A percentile compares a stretch with the other conserved stretches of the same genome.
Evolutionary conservation across 805 yeast species (phyloP).

Genomic region (Candida verbasci): DNA sequence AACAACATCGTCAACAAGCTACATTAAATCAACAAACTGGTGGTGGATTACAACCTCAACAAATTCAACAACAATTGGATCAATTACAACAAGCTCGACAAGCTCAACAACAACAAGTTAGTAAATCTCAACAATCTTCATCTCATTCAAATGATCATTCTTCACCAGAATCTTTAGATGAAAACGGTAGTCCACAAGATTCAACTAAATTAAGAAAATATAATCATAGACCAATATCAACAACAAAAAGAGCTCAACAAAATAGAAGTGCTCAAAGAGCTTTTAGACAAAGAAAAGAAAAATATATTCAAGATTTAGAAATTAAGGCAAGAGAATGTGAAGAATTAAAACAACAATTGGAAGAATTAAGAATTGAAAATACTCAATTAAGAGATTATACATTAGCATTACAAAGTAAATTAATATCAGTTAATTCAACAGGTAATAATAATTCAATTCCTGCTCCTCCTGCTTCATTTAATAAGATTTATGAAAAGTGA

Average conservation of each 20-base stretch:
- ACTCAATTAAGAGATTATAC: conserved; percentile 69
- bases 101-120: conserved; percentile 9
- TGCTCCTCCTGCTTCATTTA: conserved; percentile 5
- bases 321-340: conserved; percentile 60
- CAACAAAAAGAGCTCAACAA: conserved; percentile 84
- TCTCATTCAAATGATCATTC: neutral
- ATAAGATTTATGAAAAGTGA: conserved; percentile 3
- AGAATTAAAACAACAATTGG: conserved; percentile 59
- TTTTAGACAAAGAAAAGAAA: conserved; percentile 79
- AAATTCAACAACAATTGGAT: conserved; percentile 4
- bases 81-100: conserved; percentile 7
- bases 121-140: neutral
- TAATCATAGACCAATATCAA: conserved; percentile 40
- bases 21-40: conserved; percentile 2
- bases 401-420: conserved; percentile 60
- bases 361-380: conserved; percentile 66
- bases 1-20: conserved; percentile 11
- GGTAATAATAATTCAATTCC: conserved; percentile 1
- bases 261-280: conserved; percentile 91
- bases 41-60: conserved; percentile 10
- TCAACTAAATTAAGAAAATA: conserved; percentile 4
- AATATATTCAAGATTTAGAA: conserved; percentile 77
- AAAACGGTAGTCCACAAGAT: neutral
- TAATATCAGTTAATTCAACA: conserved; percentile 27
- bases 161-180: conserved; percentile 1